A percentile compares a stretch with the other conserved stretches of the same genome.
Evolutionary conservation across 768 basidiomycete genomes (phyloP).

Genomic region (Kwoniella newhampshirensis): DNA sequence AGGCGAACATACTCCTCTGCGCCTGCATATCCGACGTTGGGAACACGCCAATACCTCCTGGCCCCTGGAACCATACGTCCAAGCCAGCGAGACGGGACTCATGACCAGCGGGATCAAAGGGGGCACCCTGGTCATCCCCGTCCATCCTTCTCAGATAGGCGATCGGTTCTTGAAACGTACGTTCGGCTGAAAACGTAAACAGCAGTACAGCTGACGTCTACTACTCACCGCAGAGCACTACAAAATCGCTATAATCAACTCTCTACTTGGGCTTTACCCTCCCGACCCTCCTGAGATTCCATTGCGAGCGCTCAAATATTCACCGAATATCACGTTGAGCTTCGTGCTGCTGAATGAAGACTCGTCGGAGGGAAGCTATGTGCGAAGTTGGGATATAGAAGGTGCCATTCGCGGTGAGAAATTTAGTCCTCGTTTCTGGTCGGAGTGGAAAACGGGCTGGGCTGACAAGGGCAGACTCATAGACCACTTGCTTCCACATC

Average conservation of each 20-base stretch:
- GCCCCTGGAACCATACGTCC: slow-evolving; percentile 42
- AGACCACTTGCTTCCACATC: slow-evolving; percentile 72
- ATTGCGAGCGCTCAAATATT: slow-evolving; percentile 68
- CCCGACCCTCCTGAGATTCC: slow-evolving; percentile 36
- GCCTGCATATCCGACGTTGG: slow-evolving; percentile 27
- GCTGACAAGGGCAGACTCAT: background rate
- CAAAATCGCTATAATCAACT: slow-evolving; percentile 53
- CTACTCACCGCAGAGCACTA: slow-evolving; percentile 54
- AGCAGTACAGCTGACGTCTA: no score
- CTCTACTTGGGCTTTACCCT: slow-evolving; percentile 36
- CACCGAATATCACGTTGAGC: slow-evolving; percentile 78
- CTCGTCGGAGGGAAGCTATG: slow-evolving; percentile 63
- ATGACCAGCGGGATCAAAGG: slow-evolving; percentile 26
- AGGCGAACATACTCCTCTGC: slow-evolving; percentile 9
- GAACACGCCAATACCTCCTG: slow-evolving; percentile 30
- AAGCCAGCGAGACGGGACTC: slow-evolving; percentile 27
- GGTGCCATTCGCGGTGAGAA: slow-evolving; percentile 62
- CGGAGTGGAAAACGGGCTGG: no score
- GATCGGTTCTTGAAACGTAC: slow-evolving; percentile 31
- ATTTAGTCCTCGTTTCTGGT: background rate
- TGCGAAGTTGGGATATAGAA: slow-evolving; percentile 72
- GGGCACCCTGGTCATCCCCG: slow-evolving; percentile 40
- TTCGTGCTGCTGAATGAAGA: slow-evolving; percentile 93
- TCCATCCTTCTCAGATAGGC: slow-evolving; percentile 35
- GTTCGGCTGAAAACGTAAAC: no score